These are phyloP conservation scores for Cercospora zeae-maydis DNA, from an alignment of 2,329 filamentous ascomycete species.

Conservation along the genomic window DNA sequence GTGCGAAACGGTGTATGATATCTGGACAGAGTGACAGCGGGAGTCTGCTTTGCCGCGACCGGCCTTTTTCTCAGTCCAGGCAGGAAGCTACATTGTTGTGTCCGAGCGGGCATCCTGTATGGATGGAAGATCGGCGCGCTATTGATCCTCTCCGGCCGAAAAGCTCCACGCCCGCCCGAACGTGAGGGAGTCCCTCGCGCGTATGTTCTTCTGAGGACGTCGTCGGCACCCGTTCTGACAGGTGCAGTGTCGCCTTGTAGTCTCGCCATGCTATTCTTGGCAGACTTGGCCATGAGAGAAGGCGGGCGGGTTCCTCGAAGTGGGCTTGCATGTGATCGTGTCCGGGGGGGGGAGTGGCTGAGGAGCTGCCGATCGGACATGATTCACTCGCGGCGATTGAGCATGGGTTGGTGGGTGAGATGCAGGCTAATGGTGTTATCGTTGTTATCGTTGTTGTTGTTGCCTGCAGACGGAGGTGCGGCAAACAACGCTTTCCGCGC, in stretches of 20 bases:
- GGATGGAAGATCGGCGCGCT: not conserved
- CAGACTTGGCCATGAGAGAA: not conserved
- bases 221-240: too few relatives aligned
- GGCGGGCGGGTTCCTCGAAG: not conserved
- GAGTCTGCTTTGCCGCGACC: not conserved
- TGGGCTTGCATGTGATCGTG: not conserved
- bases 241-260: not conserved
- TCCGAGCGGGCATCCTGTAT: not conserved
- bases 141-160: not conserved
- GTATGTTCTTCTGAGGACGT: too few relatives aligned
- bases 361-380: not conserved
- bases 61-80: not conserved
- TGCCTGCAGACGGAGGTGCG: not conserved
- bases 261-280: not conserved
- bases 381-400: not conserved
- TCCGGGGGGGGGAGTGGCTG: too few relatives aligned
- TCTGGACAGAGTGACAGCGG: not conserved
- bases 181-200: not conserved
- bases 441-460: too few relatives aligned
- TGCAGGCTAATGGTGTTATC: too few relatives aligned
- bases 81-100: not conserved
- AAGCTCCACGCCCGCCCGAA: not conserved
- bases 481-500: not conserved
- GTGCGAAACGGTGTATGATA: not conserved
- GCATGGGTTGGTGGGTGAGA: not conserved